These are phyloP conservation scores for Balansia obtecta DNA, from an alignment of 2,329 filamentous ascomycete genomes.

Conservation along the genomic window DNA sequence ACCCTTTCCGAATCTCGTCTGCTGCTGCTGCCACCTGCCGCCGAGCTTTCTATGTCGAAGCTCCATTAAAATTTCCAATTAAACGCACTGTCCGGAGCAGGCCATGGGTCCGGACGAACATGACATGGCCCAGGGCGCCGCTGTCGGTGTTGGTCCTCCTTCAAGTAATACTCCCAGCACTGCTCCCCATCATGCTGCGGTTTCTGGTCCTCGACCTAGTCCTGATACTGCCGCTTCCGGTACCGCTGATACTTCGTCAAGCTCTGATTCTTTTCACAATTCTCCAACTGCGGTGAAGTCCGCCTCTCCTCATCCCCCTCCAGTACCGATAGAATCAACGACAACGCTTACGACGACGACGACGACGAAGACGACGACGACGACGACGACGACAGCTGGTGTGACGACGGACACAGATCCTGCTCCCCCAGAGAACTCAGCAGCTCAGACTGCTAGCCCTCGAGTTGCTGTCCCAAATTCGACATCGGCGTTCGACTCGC, in stretches of 20 bases:
- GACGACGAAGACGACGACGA: constrained; percentile 1
- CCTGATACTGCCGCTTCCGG: constrained; percentile 4
- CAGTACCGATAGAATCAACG: constrained; percentile 1
- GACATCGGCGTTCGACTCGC: constrained; percentile 7
- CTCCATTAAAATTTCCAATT: constrained; percentile 26
- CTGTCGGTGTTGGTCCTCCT: constrained; percentile 15
- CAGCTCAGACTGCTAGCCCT: constrained; percentile 2
- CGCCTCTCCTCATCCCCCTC: constrained; percentile 4
- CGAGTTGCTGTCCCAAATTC: constrained; percentile 1
- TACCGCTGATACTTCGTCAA: constrained; percentile 8
- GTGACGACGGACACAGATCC: not conserved
- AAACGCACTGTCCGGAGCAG: constrained; percentile 12
- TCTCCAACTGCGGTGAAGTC: not conserved
- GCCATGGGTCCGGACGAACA: constrained; percentile 17
- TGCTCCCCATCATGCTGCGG: constrained; percentile 11
- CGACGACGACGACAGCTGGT: not conserved
- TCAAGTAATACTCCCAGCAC: constrained; percentile 11
- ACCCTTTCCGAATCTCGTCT: constrained; percentile 3
- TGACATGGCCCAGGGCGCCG: constrained; percentile 18
- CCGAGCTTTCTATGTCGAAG: constrained; percentile 17
- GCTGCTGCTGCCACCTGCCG: constrained; percentile 10
- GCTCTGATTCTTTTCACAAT: constrained; percentile 2
- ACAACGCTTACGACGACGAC: constrained; percentile 1
- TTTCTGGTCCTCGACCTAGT: constrained; percentile 7
- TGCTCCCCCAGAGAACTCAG: not conserved